These are phyloP conservation scores for Mortierella antarctica DNA, from an alignment of 192 early-diverging fungal genomes.

Conservation along the genomic window DNA sequence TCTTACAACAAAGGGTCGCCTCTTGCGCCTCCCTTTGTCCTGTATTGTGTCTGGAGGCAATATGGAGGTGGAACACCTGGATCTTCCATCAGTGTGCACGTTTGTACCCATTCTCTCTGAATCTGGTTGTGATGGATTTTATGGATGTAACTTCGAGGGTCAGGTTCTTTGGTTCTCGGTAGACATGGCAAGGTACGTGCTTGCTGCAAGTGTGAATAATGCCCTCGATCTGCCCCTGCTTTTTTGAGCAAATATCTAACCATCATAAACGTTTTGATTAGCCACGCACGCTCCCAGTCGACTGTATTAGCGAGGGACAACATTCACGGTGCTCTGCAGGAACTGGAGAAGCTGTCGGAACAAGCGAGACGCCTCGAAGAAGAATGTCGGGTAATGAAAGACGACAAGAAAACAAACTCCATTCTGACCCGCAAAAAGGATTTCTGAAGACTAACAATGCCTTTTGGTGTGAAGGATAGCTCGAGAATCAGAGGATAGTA, in stretches of 20 bases:
- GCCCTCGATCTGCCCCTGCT: no score
- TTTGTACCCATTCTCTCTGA: neutral
- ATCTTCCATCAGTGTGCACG: slow-evolving; percentile 5
- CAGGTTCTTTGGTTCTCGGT: slow-evolving; percentile 17
- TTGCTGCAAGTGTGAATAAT: neutral
- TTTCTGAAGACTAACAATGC: no score
- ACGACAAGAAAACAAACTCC: no score
- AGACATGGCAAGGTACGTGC: slow-evolving; percentile 5
- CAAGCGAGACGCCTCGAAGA: slow-evolving; percentile 17
- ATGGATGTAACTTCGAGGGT: slow-evolving; percentile 13
- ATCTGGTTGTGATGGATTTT: slow-evolving; percentile 1
- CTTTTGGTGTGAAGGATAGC: neutral
- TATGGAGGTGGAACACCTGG: neutral
- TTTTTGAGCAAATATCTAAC: no score
- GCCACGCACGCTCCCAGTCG: no score
- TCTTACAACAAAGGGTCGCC: neutral
- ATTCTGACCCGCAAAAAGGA: no score
- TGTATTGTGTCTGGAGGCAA: neutral
- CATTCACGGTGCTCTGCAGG: slow-evolving; percentile 13
- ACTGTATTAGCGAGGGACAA: slow-evolving; percentile 7
- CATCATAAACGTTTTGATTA: no score
- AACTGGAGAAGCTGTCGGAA: slow-evolving; percentile 22
- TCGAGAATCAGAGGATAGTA: slow-evolving; percentile 25
- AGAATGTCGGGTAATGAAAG: slow-evolving; percentile 12
- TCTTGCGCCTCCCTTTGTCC: slow-evolving; percentile 1